Conservation (phyloP, 2,329 filamentous ascomycete genomes). For the Hypocreales sp. region DNA sequence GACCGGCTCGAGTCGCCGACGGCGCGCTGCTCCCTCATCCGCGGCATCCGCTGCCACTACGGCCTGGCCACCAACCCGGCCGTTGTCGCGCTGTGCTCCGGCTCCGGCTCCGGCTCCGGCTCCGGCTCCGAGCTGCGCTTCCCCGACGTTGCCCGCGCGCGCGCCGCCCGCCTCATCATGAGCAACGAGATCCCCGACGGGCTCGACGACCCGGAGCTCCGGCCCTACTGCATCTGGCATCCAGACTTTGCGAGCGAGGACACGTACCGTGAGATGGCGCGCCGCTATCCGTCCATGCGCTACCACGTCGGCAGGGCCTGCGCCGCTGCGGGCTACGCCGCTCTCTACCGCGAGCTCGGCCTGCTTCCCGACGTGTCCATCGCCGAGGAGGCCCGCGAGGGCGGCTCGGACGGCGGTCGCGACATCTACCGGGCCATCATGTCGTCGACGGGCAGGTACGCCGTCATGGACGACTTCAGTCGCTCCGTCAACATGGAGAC, state of each 20-base stretch:
- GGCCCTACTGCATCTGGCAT: constrained; percentile 28
- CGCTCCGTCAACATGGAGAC: constrained; percentile 2
- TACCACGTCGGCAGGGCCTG: constrained; percentile 24
- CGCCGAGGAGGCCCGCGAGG: constrained; percentile 23
- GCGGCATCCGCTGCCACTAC: no score
- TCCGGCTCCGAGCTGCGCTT: no score
- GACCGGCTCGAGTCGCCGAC: no score
- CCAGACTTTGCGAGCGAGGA: constrained; percentile 19
- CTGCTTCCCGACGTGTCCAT: constrained; percentile 21
- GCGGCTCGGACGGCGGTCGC: constrained; percentile 1
- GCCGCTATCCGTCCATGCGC: constrained; percentile 14
- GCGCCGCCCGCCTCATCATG: constrained; percentile 20
- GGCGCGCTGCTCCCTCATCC: no score
- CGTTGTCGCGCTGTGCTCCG: no score
- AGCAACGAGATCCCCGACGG: constrained; percentile 18
- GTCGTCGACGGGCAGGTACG: constrained; percentile 9
- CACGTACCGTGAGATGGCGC: constrained; percentile 17
- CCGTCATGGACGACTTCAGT: constrained; percentile 22
- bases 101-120: no score
- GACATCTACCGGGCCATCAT: constrained; percentile 18
- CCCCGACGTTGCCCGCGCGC: neutral
- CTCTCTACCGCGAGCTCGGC: constrained; percentile 19
- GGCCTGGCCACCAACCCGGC: no score
- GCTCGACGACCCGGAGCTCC: no score
- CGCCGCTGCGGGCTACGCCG: constrained; percentile 19